Evolutionary conservation across 1,284 basidiomycete species (phyloP), one percentile per base, ranked within the genome.

Genomic region (Xerocomus nothofagi): DNA sequence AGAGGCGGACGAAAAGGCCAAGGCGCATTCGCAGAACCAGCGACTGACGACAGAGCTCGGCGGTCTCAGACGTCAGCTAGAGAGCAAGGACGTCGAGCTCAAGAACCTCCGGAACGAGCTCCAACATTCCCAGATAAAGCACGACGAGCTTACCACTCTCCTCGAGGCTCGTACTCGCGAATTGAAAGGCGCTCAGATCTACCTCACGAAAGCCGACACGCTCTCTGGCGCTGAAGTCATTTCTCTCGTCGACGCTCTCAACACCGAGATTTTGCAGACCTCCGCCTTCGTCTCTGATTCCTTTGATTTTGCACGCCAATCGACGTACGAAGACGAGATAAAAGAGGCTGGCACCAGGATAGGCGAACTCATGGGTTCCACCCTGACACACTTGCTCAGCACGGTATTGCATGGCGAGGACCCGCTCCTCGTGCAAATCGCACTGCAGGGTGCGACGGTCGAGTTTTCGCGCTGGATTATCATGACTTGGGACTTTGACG

Each of bases 211-310:
- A 50, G 66, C 70, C 15, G 77, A 81, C 51, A 54, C 67, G 15
- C 60, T 75, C 32, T 73, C 79, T 0, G 75, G 72, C 3, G 72
- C 71, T 2, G 79, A 82, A 30, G 73, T 80, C 31, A 71, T 77
- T 27, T 53, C 62, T 1, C 67, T 76, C 52, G 57, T 82, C 47
- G 69, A 76, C 39, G 64, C 58, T 2, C 63, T 82, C 57, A 80
- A 82, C 55, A 57, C 65, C 24, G 77, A 80, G 57, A 75, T 81
- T 39, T 66, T 75, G 51, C 78, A 80, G 54, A 72, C 70, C 6
- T 69, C 77, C 0, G 74, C 74, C 7, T 68, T 69, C 51, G 73
- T 81, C 60, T 71, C 77, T 0, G 75, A 80, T 51, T 69, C 73
- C 31, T 70, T 75, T 51, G 69, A 65, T 41, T 71, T 71, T 51